Evolutionary conservation across 2,329 filamentous ascomycete species (phyloP).

Genomic region (Hypoxylon sp.): DNA sequence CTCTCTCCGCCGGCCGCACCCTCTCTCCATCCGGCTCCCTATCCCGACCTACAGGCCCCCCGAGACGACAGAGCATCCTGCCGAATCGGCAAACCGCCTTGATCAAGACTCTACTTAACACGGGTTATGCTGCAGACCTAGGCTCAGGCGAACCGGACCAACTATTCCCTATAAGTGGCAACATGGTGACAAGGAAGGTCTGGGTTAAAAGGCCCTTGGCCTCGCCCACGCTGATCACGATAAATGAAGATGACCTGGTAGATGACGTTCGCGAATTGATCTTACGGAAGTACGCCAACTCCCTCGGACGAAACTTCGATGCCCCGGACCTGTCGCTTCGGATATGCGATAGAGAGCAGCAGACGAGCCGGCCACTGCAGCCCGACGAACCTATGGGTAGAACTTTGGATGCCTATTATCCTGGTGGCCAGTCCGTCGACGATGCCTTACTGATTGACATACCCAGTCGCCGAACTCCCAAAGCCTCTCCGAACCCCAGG

Average conservation of each 20-base stretch:
- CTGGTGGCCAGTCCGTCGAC: slow-evolving; percentile 86
- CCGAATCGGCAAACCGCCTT: slow-evolving; percentile 59
- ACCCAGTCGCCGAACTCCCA: slow-evolving; percentile 79
- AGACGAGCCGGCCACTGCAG: slow-evolving; percentile 75
- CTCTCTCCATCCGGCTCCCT: slow-evolving; percentile 39
- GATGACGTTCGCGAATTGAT: slow-evolving; percentile 96
- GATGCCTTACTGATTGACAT: slow-evolving; percentile 94
- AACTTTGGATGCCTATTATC: slow-evolving; percentile 84
- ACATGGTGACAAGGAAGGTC: slow-evolving; percentile 80
- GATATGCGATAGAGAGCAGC: slow-evolving; percentile 77
- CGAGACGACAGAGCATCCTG: slow-evolving; percentile 59
- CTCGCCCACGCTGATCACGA: slow-evolving; percentile 87
- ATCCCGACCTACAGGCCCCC: slow-evolving; percentile 48
- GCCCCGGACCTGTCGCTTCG: slow-evolving; percentile 87
- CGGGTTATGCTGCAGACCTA: slow-evolving; percentile 55
- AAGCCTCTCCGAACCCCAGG: slow-evolving; percentile 73
- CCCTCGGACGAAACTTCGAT: slow-evolving; percentile 88
- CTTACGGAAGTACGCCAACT: slow-evolving; percentile 92
- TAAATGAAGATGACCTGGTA: slow-evolving; percentile 88
- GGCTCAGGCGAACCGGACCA: slow-evolving; percentile 55
- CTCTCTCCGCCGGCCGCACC: slow-evolving; percentile 30
- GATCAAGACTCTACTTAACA: slow-evolving; percentile 66
- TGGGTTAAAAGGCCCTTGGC: slow-evolving; percentile 92
- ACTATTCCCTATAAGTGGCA: slow-evolving; percentile 56
- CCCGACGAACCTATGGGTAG: slow-evolving; percentile 87